A percentile compares a stretch with the other conserved stretches of the same genome.
Evolutionary conservation across 1,284 basidiomycete species (phyloP).

Genomic region (Sphaerobolus stellatus): DNA sequence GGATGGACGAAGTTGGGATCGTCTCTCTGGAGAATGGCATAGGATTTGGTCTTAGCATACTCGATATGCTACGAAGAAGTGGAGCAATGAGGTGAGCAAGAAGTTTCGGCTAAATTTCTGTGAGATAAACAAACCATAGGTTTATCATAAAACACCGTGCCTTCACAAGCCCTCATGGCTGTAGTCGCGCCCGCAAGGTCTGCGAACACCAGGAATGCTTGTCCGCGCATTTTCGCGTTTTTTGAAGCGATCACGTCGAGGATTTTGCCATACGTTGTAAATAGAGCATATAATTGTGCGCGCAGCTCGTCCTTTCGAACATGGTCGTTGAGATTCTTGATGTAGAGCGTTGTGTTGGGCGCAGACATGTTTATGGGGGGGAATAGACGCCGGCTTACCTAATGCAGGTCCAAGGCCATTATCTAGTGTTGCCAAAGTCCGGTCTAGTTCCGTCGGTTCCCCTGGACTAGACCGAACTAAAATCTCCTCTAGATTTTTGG

Average conservation of each 20-base stretch:
- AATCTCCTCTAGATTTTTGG: no score
- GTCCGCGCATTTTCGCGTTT: conserved; percentile 83
- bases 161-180: conserved; percentile 87
- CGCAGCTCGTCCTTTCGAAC: conserved; percentile 92
- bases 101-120: background rate
- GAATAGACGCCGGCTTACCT: background rate
- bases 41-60: conserved; percentile 84
- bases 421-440: no score
- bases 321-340: conserved; percentile 94
- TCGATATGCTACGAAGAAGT: conserved; percentile 63
- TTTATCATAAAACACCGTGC: conserved; percentile 92
- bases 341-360: conserved; percentile 88
- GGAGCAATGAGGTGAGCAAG: conserved; percentile 1
- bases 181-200: conserved; percentile 87
- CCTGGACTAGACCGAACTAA: no score
- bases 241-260: conserved; percentile 96
- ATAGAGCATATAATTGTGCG: conserved; percentile 83
- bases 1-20: conserved; percentile 75
- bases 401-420: background rate
- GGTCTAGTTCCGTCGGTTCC: no score
- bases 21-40: conserved; percentile 72
- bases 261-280: conserved; percentile 90
- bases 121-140: conserved; percentile 63
- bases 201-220: conserved; percentile 95
- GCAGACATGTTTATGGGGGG: conserved; percentile 33